Base-by-base conservation (phyloP, 2,329 filamentous ascomycete genomes). In the Aureobasidium sp. region DNA sequence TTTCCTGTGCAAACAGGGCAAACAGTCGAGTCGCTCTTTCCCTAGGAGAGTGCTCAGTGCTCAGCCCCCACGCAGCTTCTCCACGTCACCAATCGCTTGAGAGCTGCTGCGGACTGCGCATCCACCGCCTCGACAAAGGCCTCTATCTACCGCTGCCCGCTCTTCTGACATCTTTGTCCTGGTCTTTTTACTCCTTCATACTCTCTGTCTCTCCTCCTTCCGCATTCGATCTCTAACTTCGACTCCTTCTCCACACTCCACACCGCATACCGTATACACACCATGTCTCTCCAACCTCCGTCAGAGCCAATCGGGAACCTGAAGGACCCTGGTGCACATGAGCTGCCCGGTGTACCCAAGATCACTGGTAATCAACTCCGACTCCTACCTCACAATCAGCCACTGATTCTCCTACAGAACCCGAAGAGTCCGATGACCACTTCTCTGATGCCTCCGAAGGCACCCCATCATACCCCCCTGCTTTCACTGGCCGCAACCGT, bases 391-490 rank as follows among this genome's bases (percentile, higher is more conserved):
- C n/a, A 11, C 10, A 4, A 2, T 30, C 42, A 30, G 2, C 4
- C 3, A 6, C 54, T 48, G 21, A 47, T 15, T 3, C 41, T n/a
- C 8, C 21, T 25, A 9, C 21, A 52, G 58, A 52, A 49, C 45
- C 44, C 15, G 45, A 75, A 70, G 77, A 71, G 50, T 81, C 79
- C 44, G 80, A 80, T 62, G 85, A 87, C 64, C 82, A 86, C 73
- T 87, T 87, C 72, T 86, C 84, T 50, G 85, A 87, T 69, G 85
- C 85, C 62, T 83, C 79, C 47, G 85, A 87, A 76, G 84, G 83
- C 67, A 73, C 74, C 48, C 64, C 67, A 34, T 69, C 69, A 69
- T 72, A 59, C 77, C 65, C 65, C 13, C 54, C 62, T 50, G 84
- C 82, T 10, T 80, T 82, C 58, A 49, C 44, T 3, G 57, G 57